A percentile compares a stretch with the other conserved stretches of the same genome.
Evolutionary conservation across 495 filamentous ascomycete species (phyloP).

Genomic region (Amorphotheca resinae): DNA sequence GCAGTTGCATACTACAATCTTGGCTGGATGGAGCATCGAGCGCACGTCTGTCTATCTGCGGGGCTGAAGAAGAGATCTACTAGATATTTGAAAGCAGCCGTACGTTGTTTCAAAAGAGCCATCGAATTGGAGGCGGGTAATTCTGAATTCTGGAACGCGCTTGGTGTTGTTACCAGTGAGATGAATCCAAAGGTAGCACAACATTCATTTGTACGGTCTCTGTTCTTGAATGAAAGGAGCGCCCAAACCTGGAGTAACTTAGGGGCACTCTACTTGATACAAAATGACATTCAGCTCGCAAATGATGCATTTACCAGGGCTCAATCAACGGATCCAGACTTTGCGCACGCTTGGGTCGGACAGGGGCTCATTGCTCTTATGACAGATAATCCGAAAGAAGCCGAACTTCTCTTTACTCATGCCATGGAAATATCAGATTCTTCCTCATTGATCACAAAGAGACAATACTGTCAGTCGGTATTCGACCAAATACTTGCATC

Average conservation of each 20-base stretch:
- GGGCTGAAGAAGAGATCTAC: constrained; percentile 36
- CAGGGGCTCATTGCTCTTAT: constrained; percentile 71
- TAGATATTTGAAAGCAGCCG: constrained; percentile 64
- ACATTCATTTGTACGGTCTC: constrained; percentile 83
- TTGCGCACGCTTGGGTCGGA: constrained; percentile 83
- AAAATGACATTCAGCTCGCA: constrained; percentile 70
- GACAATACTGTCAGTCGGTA: constrained; percentile 60
- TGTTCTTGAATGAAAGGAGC: constrained; percentile 82
- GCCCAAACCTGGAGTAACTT: constrained; percentile 83
- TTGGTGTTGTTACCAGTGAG: constrained; percentile 77
- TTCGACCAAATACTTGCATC: constrained; percentile 64
- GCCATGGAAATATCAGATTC: constrained; percentile 84
- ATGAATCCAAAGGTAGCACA: constrained; percentile 83
- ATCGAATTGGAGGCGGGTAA: constrained; percentile 95
- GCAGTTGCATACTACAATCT: constrained; percentile 95
- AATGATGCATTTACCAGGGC: constrained; percentile 81
- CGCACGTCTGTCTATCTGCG: constrained; percentile 49
- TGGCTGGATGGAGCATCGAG: constrained; percentile 81
- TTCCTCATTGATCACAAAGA: constrained; percentile 54
- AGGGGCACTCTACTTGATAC: constrained; percentile 71
- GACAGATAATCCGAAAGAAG: constrained; percentile 60
- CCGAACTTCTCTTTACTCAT: constrained; percentile 79
- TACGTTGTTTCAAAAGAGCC: constrained; percentile 89
- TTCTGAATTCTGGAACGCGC: constrained; percentile 92
- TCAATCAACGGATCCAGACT: constrained; percentile 89